phyloP scores from a whole-genome alignment of 2,329 filamentous ascomycete genomes.

The Fusarium buxicola region DNA sequence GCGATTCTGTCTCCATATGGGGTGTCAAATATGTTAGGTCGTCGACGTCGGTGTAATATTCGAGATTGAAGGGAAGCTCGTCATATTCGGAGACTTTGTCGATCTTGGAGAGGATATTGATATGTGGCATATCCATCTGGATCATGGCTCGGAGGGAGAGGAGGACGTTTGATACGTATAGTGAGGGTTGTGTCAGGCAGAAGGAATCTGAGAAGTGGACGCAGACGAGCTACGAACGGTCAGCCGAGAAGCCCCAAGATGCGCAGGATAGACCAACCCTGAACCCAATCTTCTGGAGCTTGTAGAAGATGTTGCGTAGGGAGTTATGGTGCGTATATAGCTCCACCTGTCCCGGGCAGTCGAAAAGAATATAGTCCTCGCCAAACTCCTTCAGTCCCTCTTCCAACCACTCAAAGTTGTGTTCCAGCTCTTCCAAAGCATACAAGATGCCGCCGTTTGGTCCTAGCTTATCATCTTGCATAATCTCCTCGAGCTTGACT shows the following conservation, averaged over 20 bases:
- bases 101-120: slow-evolving; percentile 98
- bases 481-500: slow-evolving; percentile 92
- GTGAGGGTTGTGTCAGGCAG: slow-evolving; percentile 89
- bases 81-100: slow-evolving; percentile 91
- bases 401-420: slow-evolving; percentile 93
- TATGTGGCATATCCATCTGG: slow-evolving; percentile 94
- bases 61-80: slow-evolving; percentile 91
- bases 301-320: slow-evolving; percentile 90
- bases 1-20: slow-evolving; percentile 81
- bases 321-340: slow-evolving; percentile 96
- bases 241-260: slow-evolving; percentile 12
- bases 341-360: slow-evolving; percentile 97
- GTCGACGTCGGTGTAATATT: slow-evolving; percentile 98
- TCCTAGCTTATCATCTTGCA: slow-evolving; percentile 89
- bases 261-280: slow-evolving; percentile 69
- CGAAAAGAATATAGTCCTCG: slow-evolving; percentile 94
- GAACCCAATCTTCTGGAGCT: slow-evolving; percentile 90
- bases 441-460: slow-evolving; percentile 95
- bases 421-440: slow-evolving; percentile 92
- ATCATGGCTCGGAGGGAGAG: slow-evolving; percentile 96
- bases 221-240: slow-evolving; percentile 78
- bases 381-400: slow-evolving; percentile 81
- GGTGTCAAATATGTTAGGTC: slow-evolving; percentile 88
- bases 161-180: slow-evolving; percentile 94
- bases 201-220: slow-evolving; percentile 95